phyloP scores from a whole-genome alignment of 2,329 filamentous ascomycete genomes.

The Teratosphaeria gauchensis region DNA sequence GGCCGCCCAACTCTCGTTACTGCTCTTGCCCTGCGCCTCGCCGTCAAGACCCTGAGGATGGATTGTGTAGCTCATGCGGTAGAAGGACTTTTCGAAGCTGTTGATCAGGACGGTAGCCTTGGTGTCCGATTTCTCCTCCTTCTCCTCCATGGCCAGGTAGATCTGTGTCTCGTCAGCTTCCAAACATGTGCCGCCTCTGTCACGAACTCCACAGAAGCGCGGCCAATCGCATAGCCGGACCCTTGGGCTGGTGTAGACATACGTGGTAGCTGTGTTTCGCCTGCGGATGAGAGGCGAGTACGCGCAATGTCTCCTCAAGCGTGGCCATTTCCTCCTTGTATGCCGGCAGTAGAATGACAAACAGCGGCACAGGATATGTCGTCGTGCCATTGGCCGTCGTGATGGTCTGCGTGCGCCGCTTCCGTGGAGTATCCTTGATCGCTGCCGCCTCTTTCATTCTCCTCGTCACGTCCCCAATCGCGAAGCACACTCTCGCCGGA shows the following conservation, averaged over 20 bases:
- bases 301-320: conserved; percentile 57
- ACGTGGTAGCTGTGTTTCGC: conserved; percentile 60
- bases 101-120: conserved; percentile 56
- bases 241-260: conserved; percentile 29
- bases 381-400: conserved; percentile 13
- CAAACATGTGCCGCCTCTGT: not conserved
- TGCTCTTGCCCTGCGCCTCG: conserved; percentile 64
- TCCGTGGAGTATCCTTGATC: conserved; percentile 5
- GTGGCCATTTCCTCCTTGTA: conserved; percentile 66
- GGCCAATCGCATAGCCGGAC: not conserved
- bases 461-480: conserved; percentile 48
- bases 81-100: conserved; percentile 55
- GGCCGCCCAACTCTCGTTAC: conserved; percentile 63
- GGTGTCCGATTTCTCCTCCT: conserved; percentile 50
- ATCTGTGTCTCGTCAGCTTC: conserved; percentile 38
- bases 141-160: conserved; percentile 63
- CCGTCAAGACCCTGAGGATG: conserved; percentile 57
- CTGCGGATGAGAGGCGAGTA: conserved; percentile 57
- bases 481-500: conserved; percentile 52
- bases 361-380: conserved; percentile 34
- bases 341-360: conserved; percentile 60
- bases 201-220: not conserved
- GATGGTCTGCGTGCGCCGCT: conserved; percentile 5
- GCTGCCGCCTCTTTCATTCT: conserved; percentile 15
- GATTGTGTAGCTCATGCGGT: conserved; percentile 56